Evolutionary conservation across 1,284 basidiomycete genomes (phyloP), one percentile per base, ranked within the genome.

Genomic region (Salmacisia buchloeana): DNA sequence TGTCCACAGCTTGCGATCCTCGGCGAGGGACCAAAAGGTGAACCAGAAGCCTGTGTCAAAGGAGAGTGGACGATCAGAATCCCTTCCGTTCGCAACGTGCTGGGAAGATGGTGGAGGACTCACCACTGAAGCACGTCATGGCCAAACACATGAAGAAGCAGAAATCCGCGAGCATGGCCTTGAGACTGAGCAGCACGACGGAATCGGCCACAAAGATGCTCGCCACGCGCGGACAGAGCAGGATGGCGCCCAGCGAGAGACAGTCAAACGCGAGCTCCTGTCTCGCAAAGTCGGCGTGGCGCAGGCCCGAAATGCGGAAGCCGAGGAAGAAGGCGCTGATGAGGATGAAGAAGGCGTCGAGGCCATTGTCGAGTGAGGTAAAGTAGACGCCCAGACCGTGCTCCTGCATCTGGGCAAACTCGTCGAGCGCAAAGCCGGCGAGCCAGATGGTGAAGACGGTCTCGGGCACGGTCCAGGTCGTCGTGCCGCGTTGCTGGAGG

Each of bases 361-460:
- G 59, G 3, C 69, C 75, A 5, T 68, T 80, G 68, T 80, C 77
- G 15, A 80, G 65, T 13, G 75, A 75, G n/a, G 68, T 67, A n/a
- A 73, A 59, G 63, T 78, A 81, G 86, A 89, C 88, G 85, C 85
- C 87, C 60, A 94, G 85, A 0, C 93, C 92, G 75, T 93, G 92
- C 78, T 96, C 93, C 49, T 94, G 90, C 86, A 94, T 90, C 2
- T 92, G 88, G 9, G 93, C 93, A 13, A 93, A 82, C 78, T 94
- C 94, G 79, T 97, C 93, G 3, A 97, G 83, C 0, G 89, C 87
- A 79, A 96, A 96, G 0, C 92, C 84, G 80, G 65, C 31, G 0
- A 66, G 59, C 70, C 73, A 75, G 59, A 73, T 63, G n/a, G 63
- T 58, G 59, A 71, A 75, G 25, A 77, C 36, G 6, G 73, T 74